phyloP scores from a whole-genome alignment of 495 filamentous ascomycete genomes.

The Aspergillus leporis region DNA sequence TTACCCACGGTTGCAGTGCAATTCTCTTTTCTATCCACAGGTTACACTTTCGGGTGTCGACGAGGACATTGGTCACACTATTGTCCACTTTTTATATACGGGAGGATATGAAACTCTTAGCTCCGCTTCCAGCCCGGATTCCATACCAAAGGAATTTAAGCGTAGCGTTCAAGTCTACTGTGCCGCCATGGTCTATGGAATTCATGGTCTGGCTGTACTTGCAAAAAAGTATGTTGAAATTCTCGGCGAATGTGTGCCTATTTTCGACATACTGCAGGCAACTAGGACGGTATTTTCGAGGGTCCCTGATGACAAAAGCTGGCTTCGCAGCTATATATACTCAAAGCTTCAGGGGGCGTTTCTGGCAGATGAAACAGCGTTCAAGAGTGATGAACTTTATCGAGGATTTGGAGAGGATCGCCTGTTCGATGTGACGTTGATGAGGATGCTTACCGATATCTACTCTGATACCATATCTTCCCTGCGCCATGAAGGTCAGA shows the following conservation, averaged over 20 bases:
- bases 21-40: not conserved
- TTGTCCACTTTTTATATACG: not conserved
- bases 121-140: not conserved
- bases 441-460: not conserved
- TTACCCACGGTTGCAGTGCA: not conserved
- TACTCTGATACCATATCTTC: too few species aligned
- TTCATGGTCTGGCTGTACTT: not conserved
- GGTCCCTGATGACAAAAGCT: not conserved
- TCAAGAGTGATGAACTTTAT: not conserved
- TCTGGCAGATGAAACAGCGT: not conserved
- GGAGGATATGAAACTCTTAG: conserved; percentile 1
- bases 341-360: not conserved
- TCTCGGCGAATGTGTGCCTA: not conserved
- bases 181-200: not conserved
- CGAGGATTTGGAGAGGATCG: not conserved
- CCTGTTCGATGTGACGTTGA: not conserved
- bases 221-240: not conserved
- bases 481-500: too few species aligned
- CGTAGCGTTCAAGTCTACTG: not conserved
- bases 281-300: not conserved
- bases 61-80: not conserved
- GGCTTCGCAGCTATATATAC: not conserved
- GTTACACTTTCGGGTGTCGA: not conserved
- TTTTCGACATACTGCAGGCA: not conserved
- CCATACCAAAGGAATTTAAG: not conserved